A percentile compares a stretch with the other conserved stretches of the same genome.
These are phyloP conservation scores for Otatea glauca DNA, from an alignment of 176 grass and related monocot genomes.

Conservation along the genomic window DNA sequence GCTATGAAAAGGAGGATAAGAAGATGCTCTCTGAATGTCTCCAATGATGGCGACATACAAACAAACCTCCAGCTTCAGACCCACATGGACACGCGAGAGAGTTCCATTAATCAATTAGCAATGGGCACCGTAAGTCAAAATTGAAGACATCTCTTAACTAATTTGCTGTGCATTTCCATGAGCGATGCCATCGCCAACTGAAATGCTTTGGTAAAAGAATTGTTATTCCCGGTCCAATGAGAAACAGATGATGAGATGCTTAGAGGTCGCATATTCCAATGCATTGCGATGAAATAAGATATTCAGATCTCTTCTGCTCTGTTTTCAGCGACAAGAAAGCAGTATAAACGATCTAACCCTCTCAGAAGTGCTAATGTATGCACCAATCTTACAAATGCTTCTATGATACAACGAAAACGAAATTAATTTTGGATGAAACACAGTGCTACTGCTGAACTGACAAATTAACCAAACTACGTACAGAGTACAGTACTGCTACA, in stretches of 20 bases:
- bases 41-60: conserved; percentile 32
- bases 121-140: not conserved
- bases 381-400: not conserved
- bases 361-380: not conserved
- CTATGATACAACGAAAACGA: not conserved
- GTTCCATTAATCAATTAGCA: conserved; percentile 4
- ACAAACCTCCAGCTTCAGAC: not conserved
- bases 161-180: not conserved
- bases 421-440: not conserved
- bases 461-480: conserved; percentile 3
- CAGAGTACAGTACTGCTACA: not conserved
- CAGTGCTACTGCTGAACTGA: not conserved
- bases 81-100: not conserved
- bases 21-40: not conserved
- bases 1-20: conserved; percentile 31
- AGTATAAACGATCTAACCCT: not conserved
- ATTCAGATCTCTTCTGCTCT: not conserved
- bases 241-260: not conserved
- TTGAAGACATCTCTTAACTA: not conserved
- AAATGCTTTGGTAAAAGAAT: not conserved
- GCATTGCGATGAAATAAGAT: not conserved
- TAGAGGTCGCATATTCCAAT: not conserved
- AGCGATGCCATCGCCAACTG: not conserved
- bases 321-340: not conserved
- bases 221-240: not conserved